phyloP scores from a whole-genome alignment of 1,139 yeast species.

The Saccharomyces hybrid region DNA sequence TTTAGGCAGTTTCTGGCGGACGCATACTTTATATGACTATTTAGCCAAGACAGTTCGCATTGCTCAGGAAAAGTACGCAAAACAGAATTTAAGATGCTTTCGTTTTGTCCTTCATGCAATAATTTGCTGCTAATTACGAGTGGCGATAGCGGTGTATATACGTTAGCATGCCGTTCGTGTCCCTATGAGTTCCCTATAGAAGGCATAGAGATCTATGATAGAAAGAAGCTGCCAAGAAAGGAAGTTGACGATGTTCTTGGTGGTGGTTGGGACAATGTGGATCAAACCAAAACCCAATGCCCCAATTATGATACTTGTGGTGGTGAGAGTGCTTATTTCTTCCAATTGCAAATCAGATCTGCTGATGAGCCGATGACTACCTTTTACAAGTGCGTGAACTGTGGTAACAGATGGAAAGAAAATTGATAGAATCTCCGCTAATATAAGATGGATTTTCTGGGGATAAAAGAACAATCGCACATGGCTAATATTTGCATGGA shows the following conservation, averaged over 20 bases:
- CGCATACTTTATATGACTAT: not conserved
- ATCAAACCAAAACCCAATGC: conserved; percentile 82
- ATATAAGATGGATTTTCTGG: not conserved
- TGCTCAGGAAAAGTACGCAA: not conserved
- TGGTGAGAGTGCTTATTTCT: conserved; percentile 86
- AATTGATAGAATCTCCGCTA: conserved; percentile 38
- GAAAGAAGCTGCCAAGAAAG: conserved; percentile 75
- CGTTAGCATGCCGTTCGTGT: conserved; percentile 79
- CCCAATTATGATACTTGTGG: conserved; percentile 75
- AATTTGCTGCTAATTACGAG: conserved; percentile 65
- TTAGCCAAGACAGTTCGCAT: not conserved
- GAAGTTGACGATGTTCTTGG: conserved; percentile 95
- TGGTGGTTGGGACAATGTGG: conserved; percentile 98
- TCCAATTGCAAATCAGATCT: conserved; percentile 90
- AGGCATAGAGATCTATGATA: conserved; percentile 76
- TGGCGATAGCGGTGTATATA: conserved; percentile 34
- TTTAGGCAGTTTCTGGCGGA: not conserved
- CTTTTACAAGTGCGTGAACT: conserved; percentile 83
- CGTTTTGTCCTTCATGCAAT: conserved; percentile 90
- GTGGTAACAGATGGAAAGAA: conserved; percentile 96
- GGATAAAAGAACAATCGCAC: not conserved
- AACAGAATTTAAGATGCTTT: conserved; percentile 47
- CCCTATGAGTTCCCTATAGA: conserved; percentile 86
- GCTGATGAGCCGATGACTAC: conserved; percentile 85
- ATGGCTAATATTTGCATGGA: not conserved